Base-by-base conservation (phyloP, 805 yeast genomes). In the Tetrapisispora fleetii region DNA sequence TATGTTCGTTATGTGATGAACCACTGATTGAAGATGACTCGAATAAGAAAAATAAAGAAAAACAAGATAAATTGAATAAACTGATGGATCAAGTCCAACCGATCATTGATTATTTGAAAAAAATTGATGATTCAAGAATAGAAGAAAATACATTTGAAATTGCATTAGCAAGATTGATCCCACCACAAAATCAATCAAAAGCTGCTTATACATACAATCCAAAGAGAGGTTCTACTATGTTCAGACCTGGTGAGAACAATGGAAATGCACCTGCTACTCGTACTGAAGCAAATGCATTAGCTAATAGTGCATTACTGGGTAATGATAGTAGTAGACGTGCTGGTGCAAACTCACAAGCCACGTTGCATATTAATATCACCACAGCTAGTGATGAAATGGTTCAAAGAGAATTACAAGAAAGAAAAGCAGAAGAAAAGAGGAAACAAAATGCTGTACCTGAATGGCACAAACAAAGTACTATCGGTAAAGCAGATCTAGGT, bases 391-490 rank as follows among this genome's bases (percentile, higher is more conserved):
- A 87, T 65, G 95, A 86, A 58, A 79, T 80, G 52, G 74, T 76
- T 55, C 81, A 76, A 61, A 76, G 79, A 56, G 89, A 82, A 66
- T 75, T 76, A 57, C 76, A 72, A 60, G 81, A 80, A 56, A 71
- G 78, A 60, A 83, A 85, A 64, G 67, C 80, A 72, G 71, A 81
- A 76, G 75, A 80, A 78, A 65, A 82, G 76, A 65, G 90, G 65
- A 83, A 85, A 61, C 96, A 91, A 65, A 93, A 93, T 63, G 96
- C 96, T 4, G 74, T 93, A 55, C 99, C 99, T 8, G 83, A 93
- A 28, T 93, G 99, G 99, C 96, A 93, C 63, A 80, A 84, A 54
- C 83, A 83, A 56, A 80, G 91, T 61, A 90, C 99, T 0, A 91
- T 91, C 55, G 96, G 95, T 42, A 74, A 81, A 55, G 67, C 75